A percentile compares a stretch with the other conserved stretches of the same genome.
Conservation (phyloP, 148 eudicot species). For the Spergularia bocconei region DNA sequence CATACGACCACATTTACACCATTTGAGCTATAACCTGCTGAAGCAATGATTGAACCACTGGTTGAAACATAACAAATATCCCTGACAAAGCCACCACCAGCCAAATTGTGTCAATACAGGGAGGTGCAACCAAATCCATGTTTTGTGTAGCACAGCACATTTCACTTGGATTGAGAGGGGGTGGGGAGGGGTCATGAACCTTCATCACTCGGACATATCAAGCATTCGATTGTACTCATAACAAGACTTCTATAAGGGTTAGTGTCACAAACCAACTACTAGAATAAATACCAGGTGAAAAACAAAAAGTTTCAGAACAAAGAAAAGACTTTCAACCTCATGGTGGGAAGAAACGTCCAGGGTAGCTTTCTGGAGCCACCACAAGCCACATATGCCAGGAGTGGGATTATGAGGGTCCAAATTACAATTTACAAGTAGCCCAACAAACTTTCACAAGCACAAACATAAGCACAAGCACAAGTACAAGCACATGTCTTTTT, state of each 20-base stretch:
- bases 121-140: slow-evolving; percentile 6
- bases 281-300: not conserved
- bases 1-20: slow-evolving; percentile 86
- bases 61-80: slow-evolving; percentile 85
- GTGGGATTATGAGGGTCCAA: not conserved
- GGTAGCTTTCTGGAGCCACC: not conserved
- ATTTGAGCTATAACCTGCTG: slow-evolving; percentile 83
- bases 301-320: not conserved
- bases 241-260: not conserved
- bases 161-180: no score
- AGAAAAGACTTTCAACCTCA: not conserved
- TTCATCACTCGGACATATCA: not conserved
- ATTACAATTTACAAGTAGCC: not conserved
- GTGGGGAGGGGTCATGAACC: not conserved
- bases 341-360: not conserved
- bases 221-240: not conserved
- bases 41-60: slow-evolving; percentile 94
- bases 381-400: not conserved
- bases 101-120: slow-evolving; percentile 1
- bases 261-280: not conserved
- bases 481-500: not conserved
- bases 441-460: not conserved
- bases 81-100: slow-evolving; percentile 41
- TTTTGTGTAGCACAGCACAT: not conserved
- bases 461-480: not conserved